Evolutionary conservation across 2,329 filamentous ascomycete species (phyloP).

Genomic region (Tolypocladium sp.): DNA sequence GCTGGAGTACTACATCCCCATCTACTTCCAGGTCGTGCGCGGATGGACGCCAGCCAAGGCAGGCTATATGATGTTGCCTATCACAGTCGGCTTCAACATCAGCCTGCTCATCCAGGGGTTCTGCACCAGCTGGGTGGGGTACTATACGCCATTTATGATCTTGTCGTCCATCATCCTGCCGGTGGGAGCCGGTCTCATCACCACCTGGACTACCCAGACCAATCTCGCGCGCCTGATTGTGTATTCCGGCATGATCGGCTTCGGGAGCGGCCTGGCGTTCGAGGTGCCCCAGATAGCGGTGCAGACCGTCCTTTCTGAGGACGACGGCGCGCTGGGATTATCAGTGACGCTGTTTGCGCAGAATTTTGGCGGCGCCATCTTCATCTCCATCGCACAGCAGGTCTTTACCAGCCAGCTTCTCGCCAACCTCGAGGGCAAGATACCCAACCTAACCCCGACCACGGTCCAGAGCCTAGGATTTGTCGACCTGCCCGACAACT

Average conservation of each 20-base stretch:
- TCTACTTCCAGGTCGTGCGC: conserved; percentile 32
- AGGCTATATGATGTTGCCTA: not conserved
- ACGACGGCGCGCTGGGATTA: not conserved
- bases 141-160: not conserved
- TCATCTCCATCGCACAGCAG: not conserved
- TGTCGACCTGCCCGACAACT: not conserved
- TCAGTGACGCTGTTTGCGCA: not conserved
- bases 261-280: not conserved
- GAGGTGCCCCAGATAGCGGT: not conserved
- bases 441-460: not conserved
- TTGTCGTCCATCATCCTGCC: not conserved
- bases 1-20: conserved; percentile 25
- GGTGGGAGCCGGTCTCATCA: not conserved
- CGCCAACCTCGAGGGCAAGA: not conserved
- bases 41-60: conserved; percentile 21
- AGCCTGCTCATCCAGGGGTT: not conserved
- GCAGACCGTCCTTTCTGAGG: not conserved
- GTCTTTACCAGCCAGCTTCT: not conserved
- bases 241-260: not conserved
- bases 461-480: not conserved
- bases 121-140: not conserved
- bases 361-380: not conserved
- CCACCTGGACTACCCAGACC: not conserved
- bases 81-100: not conserved
- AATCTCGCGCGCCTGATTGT: not conserved